Evolutionary conservation across 2,329 filamentous ascomycete genomes (phyloP).

Genomic region (Cladosporium phlei): DNA sequence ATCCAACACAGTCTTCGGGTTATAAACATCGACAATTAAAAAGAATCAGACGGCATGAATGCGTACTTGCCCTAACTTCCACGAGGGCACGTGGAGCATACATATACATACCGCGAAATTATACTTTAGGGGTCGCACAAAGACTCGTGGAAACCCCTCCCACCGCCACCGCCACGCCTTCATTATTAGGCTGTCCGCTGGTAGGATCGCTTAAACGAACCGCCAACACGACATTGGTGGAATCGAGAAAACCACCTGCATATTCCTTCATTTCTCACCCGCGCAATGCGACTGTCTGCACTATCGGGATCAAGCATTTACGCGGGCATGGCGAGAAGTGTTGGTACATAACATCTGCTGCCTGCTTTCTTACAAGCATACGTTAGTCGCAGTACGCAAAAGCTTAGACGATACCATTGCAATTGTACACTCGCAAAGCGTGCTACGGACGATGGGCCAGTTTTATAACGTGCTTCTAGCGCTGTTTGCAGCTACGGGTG

Average conservation of each 20-base stretch:
- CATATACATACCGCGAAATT: no score
- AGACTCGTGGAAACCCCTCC: slow-evolving; percentile 10
- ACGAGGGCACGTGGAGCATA: background rate
- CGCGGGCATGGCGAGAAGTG: background rate
- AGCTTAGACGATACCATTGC: no score
- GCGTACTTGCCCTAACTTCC: background rate
- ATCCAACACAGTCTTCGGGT: no score
- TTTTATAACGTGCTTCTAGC: slow-evolving; percentile 28
- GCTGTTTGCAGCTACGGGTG: slow-evolving; percentile 27
- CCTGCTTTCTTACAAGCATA: background rate
- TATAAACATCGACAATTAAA: no score
- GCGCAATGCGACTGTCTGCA: slow-evolving; percentile 3
- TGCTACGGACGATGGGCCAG: slow-evolving; percentile 10
- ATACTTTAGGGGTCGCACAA: no score
- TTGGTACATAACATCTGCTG: background rate
- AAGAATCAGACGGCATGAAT: no score
- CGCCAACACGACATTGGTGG: slow-evolving; percentile 9
- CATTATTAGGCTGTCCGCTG: slow-evolving; percentile 1
- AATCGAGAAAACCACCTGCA: slow-evolving; percentile 3
- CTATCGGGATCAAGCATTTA: background rate
- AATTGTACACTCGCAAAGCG: no score
- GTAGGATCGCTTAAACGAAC: slow-evolving; percentile 9
- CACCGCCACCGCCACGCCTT: slow-evolving; percentile 4
- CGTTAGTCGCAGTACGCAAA: background rate
- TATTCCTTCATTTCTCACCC: background rate